Conservation (phyloP, 2,329 filamentous ascomycete species). For the Sclerotinia glacialis region DNA sequence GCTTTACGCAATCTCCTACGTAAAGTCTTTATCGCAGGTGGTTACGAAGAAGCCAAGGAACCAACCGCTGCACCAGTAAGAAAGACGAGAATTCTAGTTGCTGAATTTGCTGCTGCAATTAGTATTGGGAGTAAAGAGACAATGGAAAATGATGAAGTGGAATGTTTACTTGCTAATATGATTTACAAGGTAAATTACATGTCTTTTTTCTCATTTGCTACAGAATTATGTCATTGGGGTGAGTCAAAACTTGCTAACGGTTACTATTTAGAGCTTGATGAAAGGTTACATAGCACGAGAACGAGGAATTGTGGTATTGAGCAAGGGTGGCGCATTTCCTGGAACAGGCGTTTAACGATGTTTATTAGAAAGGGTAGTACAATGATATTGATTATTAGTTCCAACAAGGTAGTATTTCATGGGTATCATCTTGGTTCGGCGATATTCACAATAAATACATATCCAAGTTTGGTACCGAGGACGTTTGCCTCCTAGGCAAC, state of each 20-base stretch:
- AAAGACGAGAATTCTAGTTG: slow-evolving; percentile 74
- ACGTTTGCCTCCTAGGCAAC: not conserved
- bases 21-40: slow-evolving; percentile 84
- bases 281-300: slow-evolving; percentile 97
- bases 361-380: not conserved
- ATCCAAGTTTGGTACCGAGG: not conserved
- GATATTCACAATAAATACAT: not conserved
- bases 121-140: slow-evolving; percentile 65
- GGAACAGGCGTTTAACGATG: slow-evolving; percentile 67
- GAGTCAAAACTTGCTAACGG: slow-evolving; percentile 7
- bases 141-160: slow-evolving; percentile 87
- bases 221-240: not conserved
- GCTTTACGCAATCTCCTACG: slow-evolving; percentile 86
- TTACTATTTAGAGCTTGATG: slow-evolving; percentile 53
- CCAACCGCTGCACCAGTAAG: slow-evolving; percentile 59
- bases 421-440: not conserved
- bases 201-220: not conserved
- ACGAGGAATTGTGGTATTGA: slow-evolving; percentile 84
- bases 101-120: slow-evolving; percentile 82
- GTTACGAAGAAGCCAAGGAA: slow-evolving; percentile 75
- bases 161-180: slow-evolving; percentile 92
- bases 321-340: slow-evolving; percentile 89
- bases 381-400: not conserved
- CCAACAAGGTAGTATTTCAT: not conserved
- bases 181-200: slow-evolving; percentile 81